Evolutionary conservation across 2,329 filamentous ascomycete species (phyloP).

Genomic region (Didymella arachidicola): DNA sequence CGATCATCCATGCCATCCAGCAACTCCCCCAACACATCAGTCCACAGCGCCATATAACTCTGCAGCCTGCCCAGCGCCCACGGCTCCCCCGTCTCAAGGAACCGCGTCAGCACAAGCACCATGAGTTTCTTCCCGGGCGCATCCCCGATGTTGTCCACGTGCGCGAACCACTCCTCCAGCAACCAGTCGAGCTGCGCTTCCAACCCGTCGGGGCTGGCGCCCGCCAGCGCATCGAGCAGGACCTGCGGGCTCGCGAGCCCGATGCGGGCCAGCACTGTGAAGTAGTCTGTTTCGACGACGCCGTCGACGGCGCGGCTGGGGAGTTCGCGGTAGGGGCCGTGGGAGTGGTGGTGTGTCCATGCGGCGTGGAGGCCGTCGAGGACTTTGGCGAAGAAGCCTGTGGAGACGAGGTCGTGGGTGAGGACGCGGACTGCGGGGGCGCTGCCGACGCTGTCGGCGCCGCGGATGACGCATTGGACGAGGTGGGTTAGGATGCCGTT

Average conservation of each 20-base stretch:
- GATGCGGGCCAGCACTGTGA: slow-evolving; percentile 81
- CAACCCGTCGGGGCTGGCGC: slow-evolving; percentile 29
- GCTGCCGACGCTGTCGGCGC: slow-evolving; percentile 60
- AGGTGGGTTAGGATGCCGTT: slow-evolving; percentile 58
- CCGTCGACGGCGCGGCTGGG: slow-evolving; percentile 74
- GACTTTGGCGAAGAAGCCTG: slow-evolving; percentile 65
- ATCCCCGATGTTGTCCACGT: slow-evolving; percentile 73
- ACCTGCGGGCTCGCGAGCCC: slow-evolving; percentile 74
- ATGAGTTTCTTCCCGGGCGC: slow-evolving; percentile 73
- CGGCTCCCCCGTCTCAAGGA: slow-evolving; percentile 69
- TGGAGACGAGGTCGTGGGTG: slow-evolving; percentile 63
- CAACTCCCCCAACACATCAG: slow-evolving; percentile 71
- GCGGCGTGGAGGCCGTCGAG: slow-evolving; percentile 54
- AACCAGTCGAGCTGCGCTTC: slow-evolving; percentile 56
- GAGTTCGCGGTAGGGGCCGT: slow-evolving; percentile 72
- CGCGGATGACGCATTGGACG: slow-evolving; percentile 58
- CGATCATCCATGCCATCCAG: slow-evolving; percentile 65
- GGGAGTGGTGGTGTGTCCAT: slow-evolving; percentile 72
- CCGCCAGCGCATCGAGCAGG: slow-evolving; percentile 66
- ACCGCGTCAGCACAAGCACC: slow-evolving; percentile 73
- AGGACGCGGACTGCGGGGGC: slow-evolving; percentile 59
- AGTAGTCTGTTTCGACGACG: slow-evolving; percentile 83
- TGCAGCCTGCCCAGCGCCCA: slow-evolving; percentile 71
- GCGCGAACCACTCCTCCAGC: slow-evolving; percentile 69
- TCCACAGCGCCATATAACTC: slow-evolving; percentile 79